Evolutionary conservation across 441 rosid species (phyloP), one percentile per base, ranked within the genome.

Genomic region (Pelargonium cotyledonis): DNA sequence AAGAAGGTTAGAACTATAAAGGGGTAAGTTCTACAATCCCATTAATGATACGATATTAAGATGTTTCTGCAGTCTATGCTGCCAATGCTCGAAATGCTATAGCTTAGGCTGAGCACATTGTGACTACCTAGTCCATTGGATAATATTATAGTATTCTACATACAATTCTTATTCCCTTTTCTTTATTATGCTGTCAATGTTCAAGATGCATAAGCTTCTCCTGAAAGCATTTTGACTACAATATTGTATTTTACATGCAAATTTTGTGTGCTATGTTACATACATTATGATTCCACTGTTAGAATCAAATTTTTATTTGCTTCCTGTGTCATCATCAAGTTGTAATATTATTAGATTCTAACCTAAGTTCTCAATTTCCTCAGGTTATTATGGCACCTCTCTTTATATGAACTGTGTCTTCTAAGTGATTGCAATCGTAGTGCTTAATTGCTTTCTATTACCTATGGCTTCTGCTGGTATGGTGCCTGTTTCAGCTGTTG

Each of bases 391-490:
- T 55, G 65, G 12, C 65, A 12, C 12, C 9, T 53, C 43, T 62
- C 26, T 21, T 49, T 9, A 10, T 49, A 55, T 55, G 61, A 55
- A 12, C 7, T 31, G 4, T 38, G 26, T 40, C 14, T 31, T 19
- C 53, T 29, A 10, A 46, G 67, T 61, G 71, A 31, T 21, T 8
- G 66, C 44, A 8, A 55, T 29, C 16, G 26, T 51, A 41, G 41
- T 12, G 1, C 15, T 15, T 68, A 12, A 65, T 53, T 68, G 67
- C 61, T 40, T 3, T 29, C 63, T 46, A 49, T 19, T 65, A 19
- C 14, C 58, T 12, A 82, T 82, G 86, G 77, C 84, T 64, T 79
- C 83, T 19, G 71, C 67, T 72, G 79, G 74, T 63, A 77, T 77
- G 63, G 58, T 67, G 9, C 79, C 82, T 62, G 43, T 82, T 69